Percentiles rank a stretch among this genome's conserved stretches.
phyloP scores from a whole-genome alignment of 768 basidiomycete species.

The Termitomyces sp. region DNA sequence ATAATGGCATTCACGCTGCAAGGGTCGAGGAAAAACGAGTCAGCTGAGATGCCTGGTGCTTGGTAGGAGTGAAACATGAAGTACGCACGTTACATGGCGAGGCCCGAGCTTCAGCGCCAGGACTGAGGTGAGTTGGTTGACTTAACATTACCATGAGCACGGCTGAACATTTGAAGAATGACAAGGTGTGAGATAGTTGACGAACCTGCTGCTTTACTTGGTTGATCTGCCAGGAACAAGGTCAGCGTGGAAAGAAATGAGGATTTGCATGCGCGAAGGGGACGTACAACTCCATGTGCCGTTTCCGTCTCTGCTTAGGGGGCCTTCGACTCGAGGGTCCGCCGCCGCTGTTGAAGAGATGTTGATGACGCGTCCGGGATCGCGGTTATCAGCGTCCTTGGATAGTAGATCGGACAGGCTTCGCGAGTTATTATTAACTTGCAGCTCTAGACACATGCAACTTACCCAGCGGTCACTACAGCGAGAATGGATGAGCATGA shows the following conservation, averaged over 20 bases:
- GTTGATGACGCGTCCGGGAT: slow-evolving; percentile 78
- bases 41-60: neutral
- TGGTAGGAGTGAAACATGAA: slow-evolving; percentile 9
- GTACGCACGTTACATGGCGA: slow-evolving; percentile 58
- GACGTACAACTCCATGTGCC: slow-evolving; percentile 80
- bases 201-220: slow-evolving; percentile 78
- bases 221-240: slow-evolving; percentile 44
- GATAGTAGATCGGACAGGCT: slow-evolving; percentile 55
- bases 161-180: neutral
- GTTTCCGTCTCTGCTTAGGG: slow-evolving; percentile 45
- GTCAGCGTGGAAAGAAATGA: slow-evolving; percentile 1
- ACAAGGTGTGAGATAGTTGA: neutral
- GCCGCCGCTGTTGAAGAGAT: slow-evolving; percentile 70
- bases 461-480: slow-evolving; percentile 50
- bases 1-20: slow-evolving; percentile 79
- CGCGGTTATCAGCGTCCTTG: slow-evolving; percentile 55
- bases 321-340: slow-evolving; percentile 43
- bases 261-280: neutral
- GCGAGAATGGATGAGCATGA: neutral
- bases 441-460: neutral
- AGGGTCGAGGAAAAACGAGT: neutral
- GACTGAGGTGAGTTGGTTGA: slow-evolving; percentile 74
- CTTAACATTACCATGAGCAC: slow-evolving; percentile 20
- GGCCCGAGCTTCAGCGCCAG: slow-evolving; percentile 62
- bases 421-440: neutral